Base-by-base conservation (phyloP, 2,329 filamentous ascomycete genomes). In the Torrubiella hemipterigena region DNA sequence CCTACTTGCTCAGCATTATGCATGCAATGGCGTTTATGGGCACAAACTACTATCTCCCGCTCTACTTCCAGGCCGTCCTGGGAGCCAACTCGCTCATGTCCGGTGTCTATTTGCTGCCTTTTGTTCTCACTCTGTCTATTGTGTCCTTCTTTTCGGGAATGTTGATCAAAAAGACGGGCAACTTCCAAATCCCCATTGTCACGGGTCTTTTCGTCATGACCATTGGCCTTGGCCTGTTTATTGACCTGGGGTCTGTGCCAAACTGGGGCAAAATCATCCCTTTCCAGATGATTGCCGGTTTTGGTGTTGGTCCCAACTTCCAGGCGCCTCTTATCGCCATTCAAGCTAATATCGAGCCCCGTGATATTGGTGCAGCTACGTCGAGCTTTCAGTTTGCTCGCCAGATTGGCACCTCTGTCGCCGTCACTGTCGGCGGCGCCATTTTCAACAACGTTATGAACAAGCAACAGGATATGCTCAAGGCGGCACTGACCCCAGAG, bases 1-100 rank as follows among this genome's bases (percentile, higher is more conserved):
- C 73, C 3, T 71, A 86, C 11, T 54, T 58, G 3, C 63, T 81
- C 27, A 77, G 75, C 42, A 84, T 85, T 56, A 67, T 72, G 38
- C 83, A 93, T 50, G 78, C 78, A 27, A 70, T 78, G 42, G 74
- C 81, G 40, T 89, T 89, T 60, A 85, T 89, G 46, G 72, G 78
- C 1, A 74, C 72, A 18, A 74, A 71, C 38, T 93, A 89, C 63
- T 93, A 81, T 58, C 64, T 93, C 4, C 84, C 84, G 0, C 66
- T 93, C 3, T 94, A 93, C 61, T 89, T 86, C 56, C 84, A 93
- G 55, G 70, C 77, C 31, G 75, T 82, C 31, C 64, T 83, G 26
- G 69, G 80, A 30, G 74, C 73, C 3, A 65, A 68, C 0, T 78
- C 83, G 0, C 69, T 87, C 20, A 58, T 80, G 17, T 81, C 76